Evolutionary conservation across 129 eudicot genomes (phyloP).

Genomic region (Tagetes erecta): DNA sequence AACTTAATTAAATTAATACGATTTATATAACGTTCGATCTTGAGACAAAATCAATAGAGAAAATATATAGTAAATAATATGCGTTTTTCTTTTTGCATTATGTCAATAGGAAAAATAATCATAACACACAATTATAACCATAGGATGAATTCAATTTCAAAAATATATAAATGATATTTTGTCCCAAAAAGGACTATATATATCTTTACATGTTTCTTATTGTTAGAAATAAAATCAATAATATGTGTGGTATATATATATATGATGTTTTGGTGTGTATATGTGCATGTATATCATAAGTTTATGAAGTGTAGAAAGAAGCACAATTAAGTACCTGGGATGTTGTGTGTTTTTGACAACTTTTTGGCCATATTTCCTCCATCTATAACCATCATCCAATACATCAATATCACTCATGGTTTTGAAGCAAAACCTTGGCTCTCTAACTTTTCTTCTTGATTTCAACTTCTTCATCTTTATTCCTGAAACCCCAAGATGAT

Average conservation of each 20-base stretch:
- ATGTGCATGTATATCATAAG: neutral
- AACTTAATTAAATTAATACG: neutral
- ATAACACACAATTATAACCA: neutral
- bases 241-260: neutral
- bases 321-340: constrained; percentile 54
- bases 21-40: neutral
- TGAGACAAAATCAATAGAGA: neutral
- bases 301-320: neutral
- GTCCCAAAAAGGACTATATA: neutral
- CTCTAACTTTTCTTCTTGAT: constrained; percentile 84
- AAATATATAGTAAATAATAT: neutral
- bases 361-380: constrained; percentile 92
- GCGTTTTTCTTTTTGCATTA: neutral
- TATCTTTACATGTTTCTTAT: neutral
- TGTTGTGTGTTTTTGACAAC: constrained; percentile 92
- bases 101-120: neutral
- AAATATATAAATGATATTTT: neutral
- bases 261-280: neutral
- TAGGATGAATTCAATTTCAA: neutral
- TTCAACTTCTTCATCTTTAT: constrained; percentile 68
- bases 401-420: constrained; percentile 89
- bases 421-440: constrained; percentile 92
- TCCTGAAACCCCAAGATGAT: constrained; percentile 52
- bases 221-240: neutral
- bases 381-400: constrained; percentile 84